A percentile compares a stretch with the other conserved stretches of the same genome.
phyloP scores from a whole-genome alignment of 768 basidiomycete species.

The Pleurotus eryngii region DNA sequence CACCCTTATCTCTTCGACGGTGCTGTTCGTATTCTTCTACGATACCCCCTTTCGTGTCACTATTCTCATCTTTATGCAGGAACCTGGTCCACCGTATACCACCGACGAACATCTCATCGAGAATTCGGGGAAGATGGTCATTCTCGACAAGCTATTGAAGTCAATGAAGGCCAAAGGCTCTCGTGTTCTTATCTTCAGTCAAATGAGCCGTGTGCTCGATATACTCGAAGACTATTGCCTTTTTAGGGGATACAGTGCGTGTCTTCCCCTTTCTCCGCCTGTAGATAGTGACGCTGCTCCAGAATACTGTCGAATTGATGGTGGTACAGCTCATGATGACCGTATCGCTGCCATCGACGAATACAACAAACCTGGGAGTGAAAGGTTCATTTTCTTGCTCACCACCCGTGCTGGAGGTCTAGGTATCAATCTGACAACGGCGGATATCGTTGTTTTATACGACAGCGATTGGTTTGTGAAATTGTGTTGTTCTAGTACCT shows the following conservation, averaged over 20 bases:
- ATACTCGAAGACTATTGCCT: slow-evolving; percentile 97
- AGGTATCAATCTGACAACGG: slow-evolving; percentile 93
- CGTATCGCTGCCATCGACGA: slow-evolving; percentile 96
- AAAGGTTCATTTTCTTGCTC: slow-evolving; percentile 94
- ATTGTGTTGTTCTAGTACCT: background rate
- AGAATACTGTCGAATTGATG: slow-evolving; percentile 98
- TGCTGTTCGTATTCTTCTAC: slow-evolving; percentile 47
- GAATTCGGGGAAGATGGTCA: slow-evolving; percentile 96
- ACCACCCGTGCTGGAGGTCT: slow-evolving; percentile 97
- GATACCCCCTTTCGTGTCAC: background rate
- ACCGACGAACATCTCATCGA: slow-evolving; percentile 95
- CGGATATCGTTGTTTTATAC: slow-evolving; percentile 93
- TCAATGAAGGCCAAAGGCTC: slow-evolving; percentile 93
- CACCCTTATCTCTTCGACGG: slow-evolving; percentile 93
- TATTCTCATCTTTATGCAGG: slow-evolving; percentile 37
- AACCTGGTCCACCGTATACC: slow-evolving; percentile 97
- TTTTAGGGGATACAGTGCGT: slow-evolving; percentile 84
- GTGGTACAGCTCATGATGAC: slow-evolving; percentile 93
- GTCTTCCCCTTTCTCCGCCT: background rate
- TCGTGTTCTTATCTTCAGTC: slow-evolving; percentile 88
- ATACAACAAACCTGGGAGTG: slow-evolving; percentile 91
- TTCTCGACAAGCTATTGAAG: slow-evolving; percentile 88
- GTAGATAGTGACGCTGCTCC: background rate
- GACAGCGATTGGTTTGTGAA: slow-evolving; percentile 86
- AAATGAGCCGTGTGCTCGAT: slow-evolving; percentile 99